These are phyloP conservation scores for Leptographium flavum DNA, from an alignment of 2,329 filamentous ascomycete genomes.

Conservation along the genomic window DNA sequence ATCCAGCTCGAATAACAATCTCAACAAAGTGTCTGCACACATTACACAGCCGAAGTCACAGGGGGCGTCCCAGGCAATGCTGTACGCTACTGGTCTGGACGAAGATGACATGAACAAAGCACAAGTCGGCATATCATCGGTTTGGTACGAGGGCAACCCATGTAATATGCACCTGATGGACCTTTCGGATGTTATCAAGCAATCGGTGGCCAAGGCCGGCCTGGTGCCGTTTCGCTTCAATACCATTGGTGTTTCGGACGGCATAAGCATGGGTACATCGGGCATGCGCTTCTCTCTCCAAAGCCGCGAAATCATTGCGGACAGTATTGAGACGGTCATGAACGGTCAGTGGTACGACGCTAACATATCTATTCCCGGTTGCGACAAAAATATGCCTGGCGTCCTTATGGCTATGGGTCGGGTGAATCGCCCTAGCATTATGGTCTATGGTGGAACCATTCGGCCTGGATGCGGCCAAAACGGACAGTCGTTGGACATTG, in stretches of 20 bases:
- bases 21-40: slow-evolving; percentile 72
- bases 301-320: slow-evolving; percentile 90
- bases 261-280: slow-evolving; percentile 93
- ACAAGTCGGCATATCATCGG: slow-evolving; percentile 93
- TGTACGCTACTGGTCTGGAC: slow-evolving; percentile 83
- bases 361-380: slow-evolving; percentile 92
- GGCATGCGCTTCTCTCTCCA: slow-evolving; percentile 82
- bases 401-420: slow-evolving; percentile 88
- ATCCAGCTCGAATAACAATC: slow-evolving; percentile 31
- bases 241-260: slow-evolving; percentile 94
- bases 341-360: slow-evolving; percentile 97
- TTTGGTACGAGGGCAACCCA: slow-evolving; percentile 96
- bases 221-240: slow-evolving; percentile 96
- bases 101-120: slow-evolving; percentile 89
- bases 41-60: slow-evolving; percentile 98
- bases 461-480: slow-evolving; percentile 71
- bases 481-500: slow-evolving; percentile 75
- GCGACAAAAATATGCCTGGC: slow-evolving; percentile 99
- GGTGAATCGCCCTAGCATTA: slow-evolving; percentile 84
- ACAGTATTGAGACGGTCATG: slow-evolving; percentile 98
- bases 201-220: slow-evolving; percentile 52
- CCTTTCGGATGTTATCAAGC: slow-evolving; percentile 60
- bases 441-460: slow-evolving; percentile 96
- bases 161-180: slow-evolving; percentile 99
- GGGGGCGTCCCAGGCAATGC: slow-evolving; percentile 96